phyloP scores from a whole-genome alignment of 1,284 basidiomycete genomes.

The Coniferiporia weirii region DNA sequence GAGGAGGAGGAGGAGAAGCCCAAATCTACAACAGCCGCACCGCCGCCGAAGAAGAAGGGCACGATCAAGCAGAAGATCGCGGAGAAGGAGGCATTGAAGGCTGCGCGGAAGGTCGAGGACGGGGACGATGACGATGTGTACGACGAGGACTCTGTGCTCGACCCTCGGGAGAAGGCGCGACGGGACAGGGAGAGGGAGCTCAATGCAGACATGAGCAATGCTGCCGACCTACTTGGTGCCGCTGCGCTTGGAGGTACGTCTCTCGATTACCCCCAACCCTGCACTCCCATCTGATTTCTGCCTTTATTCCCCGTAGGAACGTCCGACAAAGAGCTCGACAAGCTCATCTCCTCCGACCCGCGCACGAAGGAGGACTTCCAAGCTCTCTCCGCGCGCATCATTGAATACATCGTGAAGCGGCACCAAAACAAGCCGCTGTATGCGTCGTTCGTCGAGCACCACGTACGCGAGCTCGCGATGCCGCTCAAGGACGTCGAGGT shows the following conservation, averaged over 20 bases:
- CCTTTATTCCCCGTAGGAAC: conserved; percentile 27
- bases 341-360: conserved; percentile 67
- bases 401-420: conserved; percentile 67
- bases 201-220: conserved; percentile 79
- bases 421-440: conserved; percentile 81
- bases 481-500: conserved; percentile 85
- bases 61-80: conserved; percentile 85
- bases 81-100: conserved; percentile 76
- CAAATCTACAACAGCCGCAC: conserved; percentile 38
- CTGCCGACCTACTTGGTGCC: conserved; percentile 74
- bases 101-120: conserved; percentile 37
- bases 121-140: conserved; percentile 39
- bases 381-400: conserved; percentile 64
- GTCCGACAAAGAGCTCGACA: conserved; percentile 63
- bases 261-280: not conserved
- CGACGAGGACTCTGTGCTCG: conserved; percentile 74
- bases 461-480: conserved; percentile 66
- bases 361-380: conserved; percentile 84
- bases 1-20: conserved; percentile 45
- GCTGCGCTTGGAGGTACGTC: conserved; percentile 58
- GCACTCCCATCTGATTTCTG: not conserved
- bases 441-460: conserved; percentile 74
- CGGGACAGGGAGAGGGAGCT: conserved; percentile 76
- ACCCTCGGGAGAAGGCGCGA: conserved; percentile 73
- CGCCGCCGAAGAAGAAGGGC: conserved; percentile 84